Evolutionary conservation across 257 asterid species (phyloP).

Genomic region (Petrea volubilis): DNA sequence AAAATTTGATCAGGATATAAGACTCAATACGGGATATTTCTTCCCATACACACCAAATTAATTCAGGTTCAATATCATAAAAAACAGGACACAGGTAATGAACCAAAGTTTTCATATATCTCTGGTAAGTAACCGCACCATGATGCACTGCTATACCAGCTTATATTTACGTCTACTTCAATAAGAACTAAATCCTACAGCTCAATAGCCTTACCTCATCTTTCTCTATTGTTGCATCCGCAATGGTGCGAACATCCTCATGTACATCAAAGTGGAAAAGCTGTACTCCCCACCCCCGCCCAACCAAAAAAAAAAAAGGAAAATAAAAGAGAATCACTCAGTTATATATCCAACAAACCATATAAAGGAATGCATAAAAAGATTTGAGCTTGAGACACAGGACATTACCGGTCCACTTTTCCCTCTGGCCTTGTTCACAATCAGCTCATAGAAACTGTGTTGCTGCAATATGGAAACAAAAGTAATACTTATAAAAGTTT

Average conservation of each 20-base stretch:
- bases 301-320: constrained; percentile 18
- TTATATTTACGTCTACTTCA: neutral
- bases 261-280: constrained; percentile 99
- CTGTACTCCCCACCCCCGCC: constrained; percentile 40
- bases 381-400: constrained; percentile 25
- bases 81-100: too few relatives aligned
- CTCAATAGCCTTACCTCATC: constrained; percentile 73
- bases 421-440: constrained; percentile 96
- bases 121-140: neutral
- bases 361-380: neutral
- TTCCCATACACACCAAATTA: too few relatives aligned
- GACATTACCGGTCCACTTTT: constrained; percentile 98
- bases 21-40: too few relatives aligned
- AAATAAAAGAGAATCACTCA: neutral
- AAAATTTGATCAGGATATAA: too few relatives aligned
- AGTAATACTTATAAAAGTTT: neutral
- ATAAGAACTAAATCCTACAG: neutral
- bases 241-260: constrained; percentile 96
- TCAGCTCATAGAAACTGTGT: constrained; percentile 96
- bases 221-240: constrained; percentile 94
- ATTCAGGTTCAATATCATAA: too few relatives aligned
- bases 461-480: constrained; percentile 57
- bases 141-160: neutral
- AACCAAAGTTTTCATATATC: too few relatives aligned
- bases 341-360: neutral